Evolutionary conservation across 768 basidiomycete species (phyloP), one percentile per base, ranked within the genome.

Genomic region (Termitomyces titanicus): DNA sequence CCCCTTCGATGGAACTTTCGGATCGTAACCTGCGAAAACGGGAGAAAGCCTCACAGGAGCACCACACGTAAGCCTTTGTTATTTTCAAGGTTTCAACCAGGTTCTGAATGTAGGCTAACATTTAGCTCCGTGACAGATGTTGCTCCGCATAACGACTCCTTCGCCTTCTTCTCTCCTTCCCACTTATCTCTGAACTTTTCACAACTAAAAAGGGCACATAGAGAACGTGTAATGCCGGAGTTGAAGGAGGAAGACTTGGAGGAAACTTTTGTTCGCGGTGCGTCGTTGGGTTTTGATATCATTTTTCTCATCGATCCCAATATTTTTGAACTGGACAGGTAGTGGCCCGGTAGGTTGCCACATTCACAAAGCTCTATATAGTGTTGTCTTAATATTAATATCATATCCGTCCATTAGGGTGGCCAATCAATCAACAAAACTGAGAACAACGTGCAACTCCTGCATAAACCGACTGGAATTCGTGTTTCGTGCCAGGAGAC

Each of bases 401-500:
- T 64, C 61, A 61, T 65, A 59, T 63, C 65, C 54, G 53, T 62
- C 33, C 65, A 33, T 42, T 63, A 80, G 80, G 94, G 94, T 27
- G 94, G 94, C n/a, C 94, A 98, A 77, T 94, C 92, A 25, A 86
- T 96, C 67, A 96, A 98, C 77, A 98, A 97, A 75, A 93, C 92
- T 56, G 82, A 88, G 75, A 86, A 94, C 70, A 89, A 92, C 65
- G 94, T 96, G 25, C 92, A 94, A 66, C 76, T 98, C 27, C 72
- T 92, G 38, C 94, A 98, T 68, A 88, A 85, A 61, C 94, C 94
- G 2, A 92, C 91, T 18, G 91, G 93, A 5, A 78, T 95, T 48
- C 85, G 94, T 37, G 89, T 96, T 13, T 75, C 83, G 3, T 94
- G 92, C 65, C 94, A 98, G 69, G 85, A 92, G 64, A 94, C 94